Evolutionary conservation across 345 rosid species (phyloP).

Genomic region (Dovyalis caffra): DNA sequence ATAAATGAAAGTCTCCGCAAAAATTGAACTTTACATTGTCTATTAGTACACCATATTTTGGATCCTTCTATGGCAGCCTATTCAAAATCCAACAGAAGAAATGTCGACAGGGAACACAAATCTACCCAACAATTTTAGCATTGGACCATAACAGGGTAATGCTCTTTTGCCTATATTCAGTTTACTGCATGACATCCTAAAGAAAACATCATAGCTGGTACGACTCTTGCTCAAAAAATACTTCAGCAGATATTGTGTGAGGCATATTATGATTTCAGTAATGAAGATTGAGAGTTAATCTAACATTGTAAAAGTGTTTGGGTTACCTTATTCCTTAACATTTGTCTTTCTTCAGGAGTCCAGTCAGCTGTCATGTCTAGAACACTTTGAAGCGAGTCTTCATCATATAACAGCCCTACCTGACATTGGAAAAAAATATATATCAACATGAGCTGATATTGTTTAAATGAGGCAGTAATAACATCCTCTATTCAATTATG

Average conservation of each 20-base stretch:
- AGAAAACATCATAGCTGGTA: background rate
- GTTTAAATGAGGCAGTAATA: background rate
- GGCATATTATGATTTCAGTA: background rate
- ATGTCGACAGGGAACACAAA: background rate
- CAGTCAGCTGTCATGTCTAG: conserved; percentile 88
- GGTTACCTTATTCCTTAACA: conserved; percentile 79
- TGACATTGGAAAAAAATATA: conserved; percentile 29
- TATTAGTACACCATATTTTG: background rate
- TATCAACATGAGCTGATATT: conserved; percentile 11
- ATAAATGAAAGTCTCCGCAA: background rate
- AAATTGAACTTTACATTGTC: background rate
- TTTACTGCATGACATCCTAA: background rate
- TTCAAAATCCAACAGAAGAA: background rate
- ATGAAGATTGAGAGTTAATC: background rate
- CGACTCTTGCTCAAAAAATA: background rate
- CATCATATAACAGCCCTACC: conserved; percentile 94
- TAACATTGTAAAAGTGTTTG: background rate
- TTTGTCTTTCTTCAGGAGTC: conserved; percentile 86
- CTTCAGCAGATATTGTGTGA: background rate
- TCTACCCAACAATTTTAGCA: background rate
- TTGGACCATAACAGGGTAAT: background rate
- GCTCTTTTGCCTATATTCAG: background rate
- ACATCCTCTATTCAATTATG: conserved; percentile 4
- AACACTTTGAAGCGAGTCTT: conserved; percentile 68
- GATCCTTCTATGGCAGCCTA: background rate